Base-by-base conservation (phyloP, 192 early-diverging fungal species). In the Dissophora ornata region DNA sequence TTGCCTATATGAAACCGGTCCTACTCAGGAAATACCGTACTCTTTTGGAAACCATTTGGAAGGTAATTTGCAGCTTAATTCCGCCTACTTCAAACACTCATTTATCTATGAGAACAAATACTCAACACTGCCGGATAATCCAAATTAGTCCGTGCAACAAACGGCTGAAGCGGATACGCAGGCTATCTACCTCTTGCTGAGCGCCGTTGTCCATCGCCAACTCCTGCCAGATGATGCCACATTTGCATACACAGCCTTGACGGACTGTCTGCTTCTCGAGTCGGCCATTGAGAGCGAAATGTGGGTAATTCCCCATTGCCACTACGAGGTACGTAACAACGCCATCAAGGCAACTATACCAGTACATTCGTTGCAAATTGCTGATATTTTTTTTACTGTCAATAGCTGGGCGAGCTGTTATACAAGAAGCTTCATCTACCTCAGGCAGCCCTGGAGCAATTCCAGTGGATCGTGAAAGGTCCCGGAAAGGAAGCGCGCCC, bases 401-500 rank as follows among this genome's bases (percentile, higher is more conserved):
- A 15, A 41, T 51, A 82, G 80, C 53, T 82, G 41, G 80, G 74
- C 5, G 80, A 82, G 57, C 59, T 82, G 7, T 47, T 82, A n/a
- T 79, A 67, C 57, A 82, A 69, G 54, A 62, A 62, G 49, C 42
- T 78, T 1, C 59, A 71, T 38, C 55, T 71, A 16, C 54, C 74
- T 28, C 73, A 82, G 25, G 80, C 67, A 18, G 80, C 80, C 3
- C 54, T 73, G 26, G 80, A 82, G 57, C 80, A 82, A 54, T 82
- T 82, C 28, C 58, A 73, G 32, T 82, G 80, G 80, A 55, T 82
- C 36, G 47, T 82, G 41, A 82, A 82, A 48, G 80, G 80, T 12
- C 74, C 73, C 10, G 60, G 74, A 26, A 77, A 77, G n/a, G 73
- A 77, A 22, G 47, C 29, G 1, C 57, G 59, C 19, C 58, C 73